phyloP scores from a whole-genome alignment of 1,284 basidiomycete genomes.

The Marasmius sp. region DNA sequence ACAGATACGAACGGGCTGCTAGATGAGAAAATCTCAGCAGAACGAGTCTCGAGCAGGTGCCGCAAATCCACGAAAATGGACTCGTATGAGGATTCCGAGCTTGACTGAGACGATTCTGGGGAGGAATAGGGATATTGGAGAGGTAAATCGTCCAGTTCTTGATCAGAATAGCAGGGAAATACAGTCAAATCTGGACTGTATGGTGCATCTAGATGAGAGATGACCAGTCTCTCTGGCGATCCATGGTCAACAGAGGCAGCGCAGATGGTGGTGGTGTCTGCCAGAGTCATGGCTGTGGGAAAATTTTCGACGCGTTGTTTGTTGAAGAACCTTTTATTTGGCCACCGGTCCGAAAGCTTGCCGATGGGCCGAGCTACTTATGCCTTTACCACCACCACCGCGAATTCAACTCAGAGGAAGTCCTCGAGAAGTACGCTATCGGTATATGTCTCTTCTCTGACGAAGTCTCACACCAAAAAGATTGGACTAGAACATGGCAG shows the following conservation, averaged over 20 bases:
- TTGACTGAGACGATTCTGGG: background rate
- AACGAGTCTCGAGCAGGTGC: background rate
- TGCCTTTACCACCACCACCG: background rate
- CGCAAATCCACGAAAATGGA: background rate
- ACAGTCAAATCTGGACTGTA: background rate
- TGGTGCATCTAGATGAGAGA: background rate
- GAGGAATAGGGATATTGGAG: background rate
- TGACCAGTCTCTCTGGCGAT: background rate
- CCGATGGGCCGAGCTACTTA: background rate
- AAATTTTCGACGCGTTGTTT: background rate
- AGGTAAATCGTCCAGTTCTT: background rate
- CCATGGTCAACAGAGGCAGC: background rate
- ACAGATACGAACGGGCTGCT: no score
- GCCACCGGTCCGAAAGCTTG: background rate
- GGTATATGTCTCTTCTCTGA: background rate
- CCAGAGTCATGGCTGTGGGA: background rate
- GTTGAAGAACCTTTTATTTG: background rate
- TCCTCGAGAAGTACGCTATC: background rate
- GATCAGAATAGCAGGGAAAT: background rate
- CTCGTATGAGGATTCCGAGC: background rate
- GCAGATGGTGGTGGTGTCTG: background rate
- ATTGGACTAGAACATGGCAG: slow-evolving; percentile 7
- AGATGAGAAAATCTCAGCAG: background rate
- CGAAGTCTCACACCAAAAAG: background rate
- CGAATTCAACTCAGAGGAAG: background rate